Conservation (phyloP, 306 rosid species). For the Cicer cuneatum region DNA sequence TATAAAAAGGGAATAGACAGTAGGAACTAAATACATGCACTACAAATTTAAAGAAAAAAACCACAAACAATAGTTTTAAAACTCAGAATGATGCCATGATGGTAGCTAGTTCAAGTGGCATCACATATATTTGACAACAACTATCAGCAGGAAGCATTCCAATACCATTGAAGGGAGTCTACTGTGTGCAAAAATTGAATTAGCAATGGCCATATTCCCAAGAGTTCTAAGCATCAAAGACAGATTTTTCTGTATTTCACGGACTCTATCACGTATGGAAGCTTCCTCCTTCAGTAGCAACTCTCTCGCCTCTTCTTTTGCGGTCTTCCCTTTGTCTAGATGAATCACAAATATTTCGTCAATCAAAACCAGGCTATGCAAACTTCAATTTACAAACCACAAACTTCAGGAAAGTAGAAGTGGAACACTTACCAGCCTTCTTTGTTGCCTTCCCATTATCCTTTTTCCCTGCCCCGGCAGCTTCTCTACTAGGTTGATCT, state of each 20-base stretch:
- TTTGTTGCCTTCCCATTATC: constrained; percentile 72
- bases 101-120: constrained; percentile 37
- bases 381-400: constrained; percentile 11
- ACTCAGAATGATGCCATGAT: constrained; percentile 2
- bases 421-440: constrained; percentile 76
- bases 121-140: constrained; percentile 33
- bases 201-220: constrained; percentile 88
- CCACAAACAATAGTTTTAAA: neutral
- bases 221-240: constrained; percentile 79
- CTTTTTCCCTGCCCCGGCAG: constrained; percentile 66
- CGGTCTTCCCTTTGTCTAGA: constrained; percentile 86
- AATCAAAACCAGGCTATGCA: neutral
- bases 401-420: constrained; percentile 34
- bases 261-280: constrained; percentile 71
- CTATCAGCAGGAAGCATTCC: constrained; percentile 23
- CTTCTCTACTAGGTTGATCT: constrained; percentile 69
- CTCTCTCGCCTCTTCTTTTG: constrained; percentile 95
- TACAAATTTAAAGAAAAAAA: constrained; percentile 16
- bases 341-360: constrained; percentile 19
- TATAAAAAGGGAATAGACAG: neutral
- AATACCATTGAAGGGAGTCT: constrained; percentile 85
- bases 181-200: constrained; percentile 94
- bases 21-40: neutral
- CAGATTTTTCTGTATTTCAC: constrained; percentile 65
- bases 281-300: constrained; percentile 84